Evolutionary conservation across 805 yeast genomes (phyloP).

Genomic region (Myxozyma neglecta): DNA sequence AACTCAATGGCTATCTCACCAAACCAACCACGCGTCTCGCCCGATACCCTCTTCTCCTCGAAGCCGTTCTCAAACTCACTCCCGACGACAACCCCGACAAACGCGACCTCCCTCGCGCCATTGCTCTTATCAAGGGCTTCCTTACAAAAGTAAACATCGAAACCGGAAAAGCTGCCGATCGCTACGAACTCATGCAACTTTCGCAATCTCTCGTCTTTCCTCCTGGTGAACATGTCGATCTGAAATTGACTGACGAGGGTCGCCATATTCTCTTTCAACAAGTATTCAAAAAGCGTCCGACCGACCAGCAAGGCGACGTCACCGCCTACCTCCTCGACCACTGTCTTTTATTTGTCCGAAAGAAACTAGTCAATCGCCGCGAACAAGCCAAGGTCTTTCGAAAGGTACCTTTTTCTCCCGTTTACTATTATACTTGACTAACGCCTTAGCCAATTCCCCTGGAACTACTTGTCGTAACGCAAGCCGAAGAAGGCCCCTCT

Average conservation of each 20-base stretch:
- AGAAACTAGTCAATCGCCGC: constrained; percentile 81
- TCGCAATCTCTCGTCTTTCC: constrained; percentile 80
- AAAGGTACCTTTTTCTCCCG: constrained; percentile 41
- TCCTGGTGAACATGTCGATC: constrained; percentile 80
- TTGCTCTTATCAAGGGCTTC: constrained; percentile 70
- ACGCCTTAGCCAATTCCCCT: constrained; percentile 40
- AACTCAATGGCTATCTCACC: constrained; percentile 86
- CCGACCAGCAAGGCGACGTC: constrained; percentile 64
- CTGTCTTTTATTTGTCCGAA: constrained; percentile 78
- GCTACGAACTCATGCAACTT: constrained; percentile 82
- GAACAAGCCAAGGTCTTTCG: constrained; percentile 91
- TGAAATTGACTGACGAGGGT: constrained; percentile 79
- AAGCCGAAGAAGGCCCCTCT: constrained; percentile 70
- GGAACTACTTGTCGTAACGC: constrained; percentile 46
- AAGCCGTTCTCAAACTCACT: constrained; percentile 80
- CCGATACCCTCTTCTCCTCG: constrained; percentile 80
- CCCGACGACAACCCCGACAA: constrained; percentile 72
- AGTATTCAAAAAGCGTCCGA: constrained; percentile 70
- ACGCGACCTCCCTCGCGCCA: constrained; percentile 66
- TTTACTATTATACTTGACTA: not conserved
- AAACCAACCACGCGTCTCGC: constrained; percentile 97
- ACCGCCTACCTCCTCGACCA: constrained; percentile 88
- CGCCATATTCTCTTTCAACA: constrained; percentile 79
- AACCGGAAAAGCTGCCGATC: constrained; percentile 90
- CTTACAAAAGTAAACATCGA: constrained; percentile 79